These are phyloP conservation scores for Blastomyces emzantsi DNA, from an alignment of 2,329 filamentous ascomycete species.

Conservation along the genomic window DNA sequence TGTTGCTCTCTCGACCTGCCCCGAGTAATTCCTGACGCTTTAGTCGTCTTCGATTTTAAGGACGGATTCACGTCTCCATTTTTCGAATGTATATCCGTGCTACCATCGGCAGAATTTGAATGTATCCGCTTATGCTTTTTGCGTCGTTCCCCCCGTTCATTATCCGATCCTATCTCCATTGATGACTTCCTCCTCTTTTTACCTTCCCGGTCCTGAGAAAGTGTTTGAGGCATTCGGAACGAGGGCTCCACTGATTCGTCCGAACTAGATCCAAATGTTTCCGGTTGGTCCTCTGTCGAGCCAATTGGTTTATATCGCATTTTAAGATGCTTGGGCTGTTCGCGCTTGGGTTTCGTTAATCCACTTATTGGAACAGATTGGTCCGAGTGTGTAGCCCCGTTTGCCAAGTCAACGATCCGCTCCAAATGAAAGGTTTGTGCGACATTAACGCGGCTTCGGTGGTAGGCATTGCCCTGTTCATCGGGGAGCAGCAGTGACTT, in stretches of 20 bases:
- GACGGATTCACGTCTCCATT: constrained; percentile 14
- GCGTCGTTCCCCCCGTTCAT: constrained; percentile 17
- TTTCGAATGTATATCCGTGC: constrained; percentile 13
- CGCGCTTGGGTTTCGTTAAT: constrained; percentile 28
- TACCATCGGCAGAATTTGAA: constrained; percentile 18
- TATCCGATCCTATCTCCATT: constrained; percentile 18
- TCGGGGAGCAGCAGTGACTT: constrained; percentile 33
- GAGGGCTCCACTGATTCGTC: constrained; percentile 31
- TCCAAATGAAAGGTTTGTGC: constrained; percentile 20
- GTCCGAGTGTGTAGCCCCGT: constrained; percentile 5
- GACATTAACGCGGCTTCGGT: constrained; percentile 16
- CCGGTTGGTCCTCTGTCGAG: constrained; percentile 24
- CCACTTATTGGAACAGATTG: constrained; percentile 12
- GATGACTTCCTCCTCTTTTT: constrained; percentile 31
- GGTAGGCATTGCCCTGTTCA: constrained; percentile 28
- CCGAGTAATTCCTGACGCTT: constrained; percentile 4
- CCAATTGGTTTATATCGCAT: constrained; percentile 40
- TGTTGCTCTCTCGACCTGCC: constrained; percentile 9
- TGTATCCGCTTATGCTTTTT: constrained; percentile 36
- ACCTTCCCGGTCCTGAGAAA: constrained; percentile 23
- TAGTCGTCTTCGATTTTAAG: background rate
- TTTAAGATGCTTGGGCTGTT: constrained; percentile 37
- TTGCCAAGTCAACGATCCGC: constrained; percentile 13
- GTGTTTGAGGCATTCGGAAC: constrained; percentile 25
- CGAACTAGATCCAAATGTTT: constrained; percentile 31